Evolutionary conservation across 768 basidiomycete genomes (phyloP), one percentile per base, ranked within the genome.

Genomic region (Pholiota microspora): DNA sequence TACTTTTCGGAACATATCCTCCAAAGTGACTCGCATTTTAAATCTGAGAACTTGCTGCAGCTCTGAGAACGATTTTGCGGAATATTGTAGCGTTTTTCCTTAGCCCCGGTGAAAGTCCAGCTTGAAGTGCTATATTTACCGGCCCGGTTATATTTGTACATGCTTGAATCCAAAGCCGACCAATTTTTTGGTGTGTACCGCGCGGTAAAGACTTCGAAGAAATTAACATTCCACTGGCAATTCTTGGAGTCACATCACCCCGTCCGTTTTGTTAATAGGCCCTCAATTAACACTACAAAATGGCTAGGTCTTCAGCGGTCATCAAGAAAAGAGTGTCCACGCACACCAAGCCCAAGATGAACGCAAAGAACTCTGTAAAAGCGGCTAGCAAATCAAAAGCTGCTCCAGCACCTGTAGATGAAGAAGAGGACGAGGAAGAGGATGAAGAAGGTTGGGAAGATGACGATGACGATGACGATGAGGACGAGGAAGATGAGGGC

Each of bases 401-500:
- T 23, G 47, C 45, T 5, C 45, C 56, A 24, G 52, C 45, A 44
- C 45, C 51, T 10, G 45, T 27, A 21, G 44, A 53, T 9, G 24
- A 53, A 6, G 24, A 50, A 2, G 65, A 57, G n/a, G 46, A 54
- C 0, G 62, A 52, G 24, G 59, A 56, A 2, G 27, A 50, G 7
- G 21, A 56, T 16, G 60, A 63, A 6, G 44, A 52, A 5, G 49
- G 50, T 0, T 55, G 59, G n/a, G 63, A 65, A 23, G 63, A 60
- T n/a, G 51, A 45, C 25, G 56, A 56, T 2, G 61, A 57, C 23
- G 61, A 64, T 6, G 48, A 55, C 2, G 51, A 49, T 21, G 59
- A 50, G 10, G 64, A 64, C 25, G 60, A 62, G 1, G 61, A 59
- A 35, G 59, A 58, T 24, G 61, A 62, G 7, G 59, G 56, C 28